Conservation (phyloP, 768 basidiomycete species). For the Panus rudis region DNA sequence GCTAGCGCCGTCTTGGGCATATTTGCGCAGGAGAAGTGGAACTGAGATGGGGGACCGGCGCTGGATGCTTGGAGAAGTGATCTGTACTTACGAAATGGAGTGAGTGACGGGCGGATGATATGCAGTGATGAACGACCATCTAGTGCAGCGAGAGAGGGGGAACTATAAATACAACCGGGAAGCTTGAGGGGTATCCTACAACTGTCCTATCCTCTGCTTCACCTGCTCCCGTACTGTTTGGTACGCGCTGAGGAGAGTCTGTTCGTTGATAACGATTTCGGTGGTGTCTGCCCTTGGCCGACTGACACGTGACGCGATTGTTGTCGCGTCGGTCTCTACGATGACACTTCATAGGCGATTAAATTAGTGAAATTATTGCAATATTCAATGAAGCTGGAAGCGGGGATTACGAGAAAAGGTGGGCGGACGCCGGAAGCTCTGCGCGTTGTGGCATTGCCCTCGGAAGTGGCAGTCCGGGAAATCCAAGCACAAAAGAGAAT, state of each 20-base stretch:
- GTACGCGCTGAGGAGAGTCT: slow-evolving; percentile 90
- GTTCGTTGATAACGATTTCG: slow-evolving; percentile 98
- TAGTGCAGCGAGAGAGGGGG: background rate
- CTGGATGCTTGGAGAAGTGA: no score
- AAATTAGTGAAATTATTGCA: background rate
- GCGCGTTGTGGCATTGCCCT: no score
- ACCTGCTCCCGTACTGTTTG: slow-evolving; percentile 83
- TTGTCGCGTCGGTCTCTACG: slow-evolving; percentile 90
- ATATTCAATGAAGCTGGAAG: background rate
- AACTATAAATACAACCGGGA: slow-evolving; percentile 10
- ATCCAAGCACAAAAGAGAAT: background rate
- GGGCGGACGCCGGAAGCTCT: background rate
- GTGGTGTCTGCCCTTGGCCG: slow-evolving; percentile 88
- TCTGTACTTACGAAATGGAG: no score
- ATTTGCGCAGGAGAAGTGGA: slow-evolving; percentile 42
- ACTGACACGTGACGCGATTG: slow-evolving; percentile 94
- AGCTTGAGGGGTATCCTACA: slow-evolving; percentile 40
- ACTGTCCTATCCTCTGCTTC: slow-evolving; percentile 73
- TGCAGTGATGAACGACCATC: background rate
- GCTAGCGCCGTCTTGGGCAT: slow-evolving; percentile 46
- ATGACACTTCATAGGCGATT: slow-evolving; percentile 59
- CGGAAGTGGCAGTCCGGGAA: no score
- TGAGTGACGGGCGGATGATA: background rate
- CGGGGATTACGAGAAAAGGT: no score
- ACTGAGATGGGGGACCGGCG: no score